Base-by-base conservation (phyloP, 306 rosid genomes). In the Elaeagnus macrophylla region DNA sequence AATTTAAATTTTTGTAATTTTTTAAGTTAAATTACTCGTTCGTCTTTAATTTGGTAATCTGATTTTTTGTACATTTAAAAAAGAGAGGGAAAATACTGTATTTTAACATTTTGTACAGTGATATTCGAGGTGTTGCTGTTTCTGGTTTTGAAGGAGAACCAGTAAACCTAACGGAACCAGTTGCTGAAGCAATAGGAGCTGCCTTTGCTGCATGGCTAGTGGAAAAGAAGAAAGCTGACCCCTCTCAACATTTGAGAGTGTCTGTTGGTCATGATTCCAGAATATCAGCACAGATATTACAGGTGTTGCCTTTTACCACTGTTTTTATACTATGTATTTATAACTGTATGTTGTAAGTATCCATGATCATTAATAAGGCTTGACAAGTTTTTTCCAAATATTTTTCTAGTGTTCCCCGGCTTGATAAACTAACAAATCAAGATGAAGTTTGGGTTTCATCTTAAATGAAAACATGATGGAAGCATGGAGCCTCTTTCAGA, bases 191-290 rank as follows among this genome's bases (percentile, higher is more conserved):
- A 60, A 86, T 86, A 66, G 95, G 81, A 46, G 85, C 96, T 54
- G 93, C 74, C 79, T 91, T 86, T 75, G 81, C 97, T 59, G 94
- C 86, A 57, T 91, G 94, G 96, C 72, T 91, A 56, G 59, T 58
- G 55, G 94, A 82, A 59, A 91, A 80, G 74, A 91, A 86, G 80
- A 76, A 84, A 69, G 73, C 77, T 16, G 81, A 77, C 40, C 64
- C 73, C 62, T 81, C 94, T 58, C 70, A 2, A 62, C 57, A 57
- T 55, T 72, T 86, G 66, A 80, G 74, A 76, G 82, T 91, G 74
- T 86, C 97, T 59, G 51, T 91, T 62, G 97, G 97, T 57, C 86
- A 86, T 48, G 97, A 86, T 61, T 86, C 97, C 59, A 80, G 95
- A 52, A 80, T 91, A 75, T 77, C 97, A 16, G 91, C 97, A 40